Base-by-base conservation (phyloP, 2,329 filamentous ascomycete species). In the Cladophialophora carrionii region DNA sequence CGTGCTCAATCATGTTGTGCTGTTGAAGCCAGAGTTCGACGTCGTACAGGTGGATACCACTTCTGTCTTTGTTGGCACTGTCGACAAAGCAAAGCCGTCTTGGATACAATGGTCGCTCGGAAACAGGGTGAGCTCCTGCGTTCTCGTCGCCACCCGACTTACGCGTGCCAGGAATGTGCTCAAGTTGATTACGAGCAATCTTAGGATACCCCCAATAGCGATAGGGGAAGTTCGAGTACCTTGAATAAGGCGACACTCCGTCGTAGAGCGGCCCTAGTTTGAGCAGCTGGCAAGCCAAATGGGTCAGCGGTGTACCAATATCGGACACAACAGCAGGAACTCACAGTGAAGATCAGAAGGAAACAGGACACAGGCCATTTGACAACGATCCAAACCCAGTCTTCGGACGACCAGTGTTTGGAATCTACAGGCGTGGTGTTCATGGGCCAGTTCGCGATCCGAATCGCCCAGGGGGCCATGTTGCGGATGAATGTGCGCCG, bases 41-140 rank as follows among this genome's bases (percentile, higher is more conserved):
- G 17, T 60, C 57, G 48, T 60, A 60, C 8, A 60, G 29, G 48
- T 60, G 57, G 31, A 48, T 80, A 80, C 14, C 32, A 24, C 53
- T 41, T 9, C 34, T 7, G n/a, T 55, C 51, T 34, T 55, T 52
- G 12, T n/a, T 60, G 29, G 29, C 57, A 37, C 46, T 29, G 29
- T 60, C 24, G 26, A 52, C 53, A 20, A 66, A 53, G 52, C 63
- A 65, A 1, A 64, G 48, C 6, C 49, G 41, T 46, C 64, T 58
- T 24, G 64, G 64, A 20, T 55, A 52, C 20, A 66, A 32, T 12
- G 54, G 61, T 32, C 64, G 61, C 31, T 63, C 60, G 24, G 59
- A 55, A 17, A 62, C 53, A 20, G 59, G 59, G 37, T 62, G 59
- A 10, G 59, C 53, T 22, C 37, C 29, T 22, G 48, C 58, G 17